Evolutionary conservation across 129 eudicot species (phyloP), one percentile per base, ranked within the genome.

Genomic region (Lactuca saligna): DNA sequence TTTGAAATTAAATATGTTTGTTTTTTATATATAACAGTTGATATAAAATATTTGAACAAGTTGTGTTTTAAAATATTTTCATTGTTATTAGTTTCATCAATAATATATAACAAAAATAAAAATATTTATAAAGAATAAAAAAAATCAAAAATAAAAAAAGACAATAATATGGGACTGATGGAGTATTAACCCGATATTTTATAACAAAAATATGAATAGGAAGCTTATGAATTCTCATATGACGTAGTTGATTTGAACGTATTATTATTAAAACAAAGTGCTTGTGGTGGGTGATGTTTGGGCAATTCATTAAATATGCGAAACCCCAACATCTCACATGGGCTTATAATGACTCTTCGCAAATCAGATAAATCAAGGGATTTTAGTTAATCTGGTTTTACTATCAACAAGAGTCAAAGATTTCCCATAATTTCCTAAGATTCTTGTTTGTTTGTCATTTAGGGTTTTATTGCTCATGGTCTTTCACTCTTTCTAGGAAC

Each of bases 281-380:
- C 41, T 58, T 72, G 68, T 17, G 66, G 54, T 63, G 66, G 75
- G 64, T 68, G 75, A 68, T 60, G 39, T 61, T 73, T 34, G 46
- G 12, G 29, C 16, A 54, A 73, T 54, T 76, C 35, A 55, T 68
- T 67, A 68, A 49, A 68, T 60, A 53, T 51, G 12, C 11, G 58
- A 61, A 7, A 7, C 31, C 11, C 80, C 80, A 71, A 76, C 80
- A 76, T 54, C 41, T 61, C 75, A 76, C 80, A 76, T 76, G 80
- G 80, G 42, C 8, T n/a, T 51, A 61, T 56, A 58, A 57, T 57
- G 53, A 66, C n/a, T 16, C 3, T 31, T 58, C 55, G 38, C 17
- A 61, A 20, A 53, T 68, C 71, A 64, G 42, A 63, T 9, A 60
- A 17, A 51, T 68, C 72, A 56, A 57, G 64, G 49, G 58, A 6